These are phyloP conservation scores for Kockovaella imperatae DNA, from an alignment of 768 basidiomycete genomes.

Conservation along the genomic window DNA sequence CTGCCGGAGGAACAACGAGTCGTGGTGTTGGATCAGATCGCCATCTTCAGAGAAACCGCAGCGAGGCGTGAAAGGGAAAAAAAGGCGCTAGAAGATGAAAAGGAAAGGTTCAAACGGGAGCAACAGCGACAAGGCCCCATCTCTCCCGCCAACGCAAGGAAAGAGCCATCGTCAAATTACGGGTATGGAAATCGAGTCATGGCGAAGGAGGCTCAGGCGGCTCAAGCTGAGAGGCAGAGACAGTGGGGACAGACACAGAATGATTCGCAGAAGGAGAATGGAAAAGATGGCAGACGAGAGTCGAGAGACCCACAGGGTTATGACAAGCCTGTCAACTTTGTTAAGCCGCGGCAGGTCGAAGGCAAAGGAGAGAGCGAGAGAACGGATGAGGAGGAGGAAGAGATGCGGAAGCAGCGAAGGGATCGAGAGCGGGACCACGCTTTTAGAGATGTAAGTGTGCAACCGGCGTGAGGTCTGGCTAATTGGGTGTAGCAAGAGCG, in stretches of 20 bases:
- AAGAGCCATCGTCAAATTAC: slow-evolving; percentile 12
- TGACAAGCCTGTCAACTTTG: slow-evolving; percentile 72
- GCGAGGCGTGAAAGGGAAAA: slow-evolving; percentile 87
- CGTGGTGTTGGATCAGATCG: slow-evolving; percentile 91
- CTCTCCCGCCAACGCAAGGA: slow-evolving; percentile 2
- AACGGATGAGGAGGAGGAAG: slow-evolving; percentile 83
- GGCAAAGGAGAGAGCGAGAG: slow-evolving; percentile 49
- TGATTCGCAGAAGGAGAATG: slow-evolving; percentile 5
- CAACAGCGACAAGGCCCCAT: slow-evolving; percentile 49
- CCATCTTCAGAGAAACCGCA: slow-evolving; percentile 87
- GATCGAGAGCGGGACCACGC: slow-evolving; percentile 73
- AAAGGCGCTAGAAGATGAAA: slow-evolving; percentile 49
- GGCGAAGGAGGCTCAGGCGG: slow-evolving; percentile 48
- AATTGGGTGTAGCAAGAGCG: slow-evolving; percentile 64
- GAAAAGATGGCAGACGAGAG: slow-evolving; percentile 2
- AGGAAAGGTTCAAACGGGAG: slow-evolving; percentile 31
- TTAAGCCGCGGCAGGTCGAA: slow-evolving; percentile 51
- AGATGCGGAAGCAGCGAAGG: slow-evolving; percentile 66
- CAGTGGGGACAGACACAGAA: slow-evolving; percentile 7
- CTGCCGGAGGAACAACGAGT: slow-evolving; percentile 87
- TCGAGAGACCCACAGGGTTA: slow-evolving; percentile 63
- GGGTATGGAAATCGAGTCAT: slow-evolving; percentile 54
- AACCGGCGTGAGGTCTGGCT: slow-evolving; percentile 1
- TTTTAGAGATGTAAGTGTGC: slow-evolving; percentile 67
- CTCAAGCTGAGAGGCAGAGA: slow-evolving; percentile 7